Conservation (phyloP, 2,329 filamentous ascomycete species). For the Sporothrix globosa region DNA sequence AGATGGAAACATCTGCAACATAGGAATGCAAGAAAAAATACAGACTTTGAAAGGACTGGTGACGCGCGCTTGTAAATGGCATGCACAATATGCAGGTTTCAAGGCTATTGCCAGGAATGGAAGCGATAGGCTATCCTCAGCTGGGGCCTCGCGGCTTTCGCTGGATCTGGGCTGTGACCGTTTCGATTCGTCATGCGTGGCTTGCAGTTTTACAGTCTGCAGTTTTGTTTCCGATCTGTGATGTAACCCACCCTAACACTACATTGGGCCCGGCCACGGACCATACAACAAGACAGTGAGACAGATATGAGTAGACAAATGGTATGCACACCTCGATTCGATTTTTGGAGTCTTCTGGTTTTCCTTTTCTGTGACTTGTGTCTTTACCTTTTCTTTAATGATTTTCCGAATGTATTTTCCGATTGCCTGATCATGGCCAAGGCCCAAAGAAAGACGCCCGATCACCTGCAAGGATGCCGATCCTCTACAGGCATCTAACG, state of each 20-base stretch:
- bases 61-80: slow-evolving; percentile 14
- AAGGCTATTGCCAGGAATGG: slow-evolving; percentile 19
- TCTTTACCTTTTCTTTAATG: neutral
- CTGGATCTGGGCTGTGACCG: slow-evolving; percentile 2
- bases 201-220: neutral
- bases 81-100: slow-evolving; percentile 23
- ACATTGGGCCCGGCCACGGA: neutral
- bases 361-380: neutral
- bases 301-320: neutral
- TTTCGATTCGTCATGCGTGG: slow-evolving; percentile 9
- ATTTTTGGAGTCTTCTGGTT: too few species aligned
- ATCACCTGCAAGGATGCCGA: slow-evolving; percentile 10
- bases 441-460: neutral
- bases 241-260: slow-evolving; percentile 18
- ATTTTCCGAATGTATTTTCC: too few species aligned
- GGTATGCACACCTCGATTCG: too few species aligned
- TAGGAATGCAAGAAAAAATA: neutral
- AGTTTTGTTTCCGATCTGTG: slow-evolving; percentile 3
- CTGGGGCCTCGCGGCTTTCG: neutral
- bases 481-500: slow-evolving; percentile 5
- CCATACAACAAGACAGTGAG: neutral
- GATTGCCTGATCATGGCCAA: neutral
- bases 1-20: neutral
- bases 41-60: neutral
- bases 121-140: slow-evolving; percentile 18